A percentile compares a stretch with the other conserved stretches of the same genome.
phyloP scores from a whole-genome alignment of 257 asterid genomes.

The Solanum chiquidenum region DNA sequence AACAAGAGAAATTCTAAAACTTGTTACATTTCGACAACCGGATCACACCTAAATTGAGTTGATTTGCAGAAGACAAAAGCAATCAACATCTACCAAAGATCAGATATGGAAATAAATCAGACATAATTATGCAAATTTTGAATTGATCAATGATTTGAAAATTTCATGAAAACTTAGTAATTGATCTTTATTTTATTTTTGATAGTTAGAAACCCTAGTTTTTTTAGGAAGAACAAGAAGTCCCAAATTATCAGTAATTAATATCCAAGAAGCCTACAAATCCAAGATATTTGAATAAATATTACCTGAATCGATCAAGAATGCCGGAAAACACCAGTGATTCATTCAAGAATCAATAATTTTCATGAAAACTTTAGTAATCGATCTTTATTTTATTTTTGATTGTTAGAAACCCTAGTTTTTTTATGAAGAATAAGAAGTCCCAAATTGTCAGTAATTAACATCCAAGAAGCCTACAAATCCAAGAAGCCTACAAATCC shows the following conservation, averaged over 20 bases:
- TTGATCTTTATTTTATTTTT: background rate
- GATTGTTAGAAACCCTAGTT: background rate
- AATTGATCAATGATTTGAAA: background rate
- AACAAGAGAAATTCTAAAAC: background rate
- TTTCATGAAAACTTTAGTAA: background rate
- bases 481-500: background rate
- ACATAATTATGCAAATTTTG: background rate
- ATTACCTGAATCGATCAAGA: background rate
- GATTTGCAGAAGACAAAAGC: background rate
- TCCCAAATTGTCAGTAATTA: background rate
- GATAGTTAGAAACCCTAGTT: background rate
- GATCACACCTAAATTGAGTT: background rate
- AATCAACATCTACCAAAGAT: background rate
- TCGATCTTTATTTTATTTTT: background rate
- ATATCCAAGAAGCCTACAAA: background rate
- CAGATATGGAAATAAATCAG: background rate
- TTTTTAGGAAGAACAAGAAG: background rate
- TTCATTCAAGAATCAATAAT: background rate
- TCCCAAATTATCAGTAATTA: background rate
- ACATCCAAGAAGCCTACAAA: background rate
- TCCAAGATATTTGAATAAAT: background rate
- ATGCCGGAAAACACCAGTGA: background rate
- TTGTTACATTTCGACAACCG: background rate
- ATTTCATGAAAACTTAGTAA: background rate
- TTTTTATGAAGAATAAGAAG: background rate